A percentile compares a stretch with the other conserved stretches of the same genome.
Evolutionary conservation across 2,329 filamentous ascomycete species (phyloP).

Genomic region (Ophiostoma triangulosporum): DNA sequence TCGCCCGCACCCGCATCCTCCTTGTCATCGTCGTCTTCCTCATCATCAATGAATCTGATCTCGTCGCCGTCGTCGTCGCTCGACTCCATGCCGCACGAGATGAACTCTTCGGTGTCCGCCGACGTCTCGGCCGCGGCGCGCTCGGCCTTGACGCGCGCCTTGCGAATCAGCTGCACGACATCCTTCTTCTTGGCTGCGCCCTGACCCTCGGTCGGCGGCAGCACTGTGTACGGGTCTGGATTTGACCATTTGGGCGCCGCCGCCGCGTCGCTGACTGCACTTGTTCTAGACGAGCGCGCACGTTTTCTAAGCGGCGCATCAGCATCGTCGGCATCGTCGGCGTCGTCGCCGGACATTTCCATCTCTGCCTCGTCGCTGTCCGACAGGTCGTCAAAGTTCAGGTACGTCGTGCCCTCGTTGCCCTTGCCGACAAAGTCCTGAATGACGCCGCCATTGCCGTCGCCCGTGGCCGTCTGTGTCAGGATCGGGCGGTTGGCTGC

Average conservation of each 20-base stretch:
- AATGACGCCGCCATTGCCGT: constrained; percentile 25
- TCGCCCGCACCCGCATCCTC: background rate
- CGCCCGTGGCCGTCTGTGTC: constrained; percentile 22
- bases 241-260: constrained; percentile 78
- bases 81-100: constrained; percentile 63
- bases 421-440: constrained; percentile 31
- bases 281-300: constrained; percentile 1
- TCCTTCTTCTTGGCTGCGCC: constrained; percentile 61
- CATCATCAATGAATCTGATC: constrained; percentile 7
- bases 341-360: constrained; percentile 41
- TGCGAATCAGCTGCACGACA: constrained; percentile 82
- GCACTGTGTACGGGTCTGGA: constrained; percentile 79
- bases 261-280: background rate
- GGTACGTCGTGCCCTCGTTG: constrained; percentile 36
- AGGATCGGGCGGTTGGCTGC: constrained; percentile 38
- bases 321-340: constrained; percentile 22
- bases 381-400: constrained; percentile 42
- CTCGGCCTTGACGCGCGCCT: constrained; percentile 55
- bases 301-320: constrained; percentile 12
- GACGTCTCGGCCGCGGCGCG: constrained; percentile 34
- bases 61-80: constrained; percentile 23
- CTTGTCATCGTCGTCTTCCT: background rate
- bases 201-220: constrained; percentile 58
- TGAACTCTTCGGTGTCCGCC: constrained; percentile 65
- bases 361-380: constrained; percentile 52